Evolutionary conservation across 2,329 filamentous ascomycete species (phyloP).

Genomic region (Clonostachys solani): DNA sequence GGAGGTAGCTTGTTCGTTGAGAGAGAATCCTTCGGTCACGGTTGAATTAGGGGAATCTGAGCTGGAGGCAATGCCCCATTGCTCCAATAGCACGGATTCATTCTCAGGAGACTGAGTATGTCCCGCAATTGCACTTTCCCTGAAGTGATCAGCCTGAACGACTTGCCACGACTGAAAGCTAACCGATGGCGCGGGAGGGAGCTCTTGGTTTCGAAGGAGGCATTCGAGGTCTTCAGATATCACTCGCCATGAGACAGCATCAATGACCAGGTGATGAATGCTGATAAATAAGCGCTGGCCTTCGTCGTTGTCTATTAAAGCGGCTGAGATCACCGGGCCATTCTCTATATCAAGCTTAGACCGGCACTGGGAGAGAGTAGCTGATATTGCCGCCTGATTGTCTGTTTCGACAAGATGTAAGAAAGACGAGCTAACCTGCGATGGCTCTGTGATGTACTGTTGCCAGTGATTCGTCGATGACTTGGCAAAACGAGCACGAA

Average conservation of each 20-base stretch:
- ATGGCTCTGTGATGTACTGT: slow-evolving; percentile 2
- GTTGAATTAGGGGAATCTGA: slow-evolving; percentile 8
- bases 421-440: background rate
- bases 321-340: slow-evolving; percentile 9
- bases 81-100: slow-evolving; percentile 15
- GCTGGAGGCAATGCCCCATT: slow-evolving; percentile 13
- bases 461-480: slow-evolving; percentile 1
- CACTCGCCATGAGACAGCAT: slow-evolving; percentile 41
- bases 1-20: slow-evolving; percentile 7
- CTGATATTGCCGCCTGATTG: slow-evolving; percentile 6
- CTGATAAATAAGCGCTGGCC: slow-evolving; percentile 22
- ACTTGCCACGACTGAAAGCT: slow-evolving; percentile 35
- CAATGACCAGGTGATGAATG: slow-evolving; percentile 31
- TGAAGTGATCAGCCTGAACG: slow-evolving; percentile 21
- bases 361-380: slow-evolving; percentile 1
- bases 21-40: slow-evolving; percentile 6
- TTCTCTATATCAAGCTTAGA: slow-evolving; percentile 1
- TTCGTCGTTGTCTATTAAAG: slow-evolving; percentile 1
- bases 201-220: slow-evolving; percentile 29
- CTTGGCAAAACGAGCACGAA: slow-evolving; percentile 6
- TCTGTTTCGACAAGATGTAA: background rate
- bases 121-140: no score
- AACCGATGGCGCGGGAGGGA: slow-evolving; percentile 19
- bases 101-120: no score
- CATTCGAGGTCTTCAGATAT: slow-evolving; percentile 36